These are phyloP conservation scores for Candolleomyces efflorescens DNA, from an alignment of 768 basidiomycete genomes.

Conservation along the genomic window DNA sequence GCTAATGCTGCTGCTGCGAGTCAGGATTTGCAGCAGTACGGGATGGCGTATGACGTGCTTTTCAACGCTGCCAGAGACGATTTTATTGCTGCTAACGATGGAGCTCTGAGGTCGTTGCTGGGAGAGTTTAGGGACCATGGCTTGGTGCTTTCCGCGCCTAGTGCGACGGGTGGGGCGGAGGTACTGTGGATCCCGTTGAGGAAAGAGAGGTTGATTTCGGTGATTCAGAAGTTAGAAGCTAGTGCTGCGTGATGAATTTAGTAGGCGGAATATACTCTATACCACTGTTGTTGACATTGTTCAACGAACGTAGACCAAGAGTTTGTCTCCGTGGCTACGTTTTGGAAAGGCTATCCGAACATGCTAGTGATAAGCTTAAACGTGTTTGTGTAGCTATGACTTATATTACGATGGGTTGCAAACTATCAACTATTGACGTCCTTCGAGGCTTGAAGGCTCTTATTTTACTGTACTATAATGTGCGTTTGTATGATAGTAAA, in stretches of 20 bases:
- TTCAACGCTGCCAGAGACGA: conserved; percentile 74
- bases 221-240: conserved; percentile 26
- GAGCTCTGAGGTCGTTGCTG: conserved; percentile 73
- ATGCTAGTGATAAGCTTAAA: too few relatives aligned
- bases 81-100: conserved; percentile 88
- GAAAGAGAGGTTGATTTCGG: conserved; percentile 61
- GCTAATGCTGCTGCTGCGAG: conserved; percentile 24
- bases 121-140: conserved; percentile 92
- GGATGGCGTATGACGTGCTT: conserved; percentile 60
- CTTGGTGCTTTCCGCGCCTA: conserved; percentile 56
- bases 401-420: too few relatives aligned
- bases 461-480: too few relatives aligned
- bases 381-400: too few relatives aligned
- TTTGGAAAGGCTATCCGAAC: too few relatives aligned
- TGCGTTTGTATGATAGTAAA: too few relatives aligned
- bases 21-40: conserved; percentile 48
- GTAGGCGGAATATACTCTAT: too few relatives aligned
- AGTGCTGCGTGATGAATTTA: not conserved
- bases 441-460: too few relatives aligned
- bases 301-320: too few relatives aligned
- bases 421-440: too few relatives aligned
- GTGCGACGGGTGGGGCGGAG: conserved; percentile 42
- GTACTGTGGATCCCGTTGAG: conserved; percentile 85
- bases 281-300: too few relatives aligned
- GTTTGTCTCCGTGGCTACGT: too few relatives aligned